phyloP scores from a whole-genome alignment of 1,284 basidiomycete genomes.

The Rhizoctonia solani region DNA sequence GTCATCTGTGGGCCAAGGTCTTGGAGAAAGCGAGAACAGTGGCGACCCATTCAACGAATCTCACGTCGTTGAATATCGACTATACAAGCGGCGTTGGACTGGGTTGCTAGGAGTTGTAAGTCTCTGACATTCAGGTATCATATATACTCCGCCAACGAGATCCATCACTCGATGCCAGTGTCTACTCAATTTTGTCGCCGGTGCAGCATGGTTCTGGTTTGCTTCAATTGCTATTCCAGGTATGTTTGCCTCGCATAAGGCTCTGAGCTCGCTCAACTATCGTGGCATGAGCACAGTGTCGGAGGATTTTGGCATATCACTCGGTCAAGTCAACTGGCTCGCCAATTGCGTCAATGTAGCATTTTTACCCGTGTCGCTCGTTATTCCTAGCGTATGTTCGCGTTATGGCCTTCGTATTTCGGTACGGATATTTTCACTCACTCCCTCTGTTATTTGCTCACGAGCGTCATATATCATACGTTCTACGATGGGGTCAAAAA shows the following conservation, averaged over 20 bases:
- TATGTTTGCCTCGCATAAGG: background rate
- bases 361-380: constrained; percentile 62
- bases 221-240: background rate
- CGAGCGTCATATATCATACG: background rate
- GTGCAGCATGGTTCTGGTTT: background rate
- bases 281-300: background rate
- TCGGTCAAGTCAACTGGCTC: constrained; percentile 65
- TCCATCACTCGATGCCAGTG: too few relatives aligned
- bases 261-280: background rate
- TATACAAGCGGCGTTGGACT: background rate
- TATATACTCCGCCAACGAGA: background rate
- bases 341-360: constrained; percentile 65
- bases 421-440: constrained; percentile 49
- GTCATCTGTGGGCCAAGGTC: too few relatives aligned
- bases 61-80: background rate
- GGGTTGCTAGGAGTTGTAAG: background rate
- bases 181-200: background rate
- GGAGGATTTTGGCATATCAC: background rate
- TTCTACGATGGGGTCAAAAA: constrained; percentile 34
- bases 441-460: background rate
- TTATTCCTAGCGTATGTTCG: constrained; percentile 60
- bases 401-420: constrained; percentile 62
- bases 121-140: background rate
- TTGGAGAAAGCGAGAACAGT: too few relatives aligned
- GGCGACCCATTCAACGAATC: background rate